These are phyloP conservation scores for Ophiocordyceps unilateralis DNA, from an alignment of 2,329 filamentous ascomycete species.

Conservation along the genomic window DNA sequence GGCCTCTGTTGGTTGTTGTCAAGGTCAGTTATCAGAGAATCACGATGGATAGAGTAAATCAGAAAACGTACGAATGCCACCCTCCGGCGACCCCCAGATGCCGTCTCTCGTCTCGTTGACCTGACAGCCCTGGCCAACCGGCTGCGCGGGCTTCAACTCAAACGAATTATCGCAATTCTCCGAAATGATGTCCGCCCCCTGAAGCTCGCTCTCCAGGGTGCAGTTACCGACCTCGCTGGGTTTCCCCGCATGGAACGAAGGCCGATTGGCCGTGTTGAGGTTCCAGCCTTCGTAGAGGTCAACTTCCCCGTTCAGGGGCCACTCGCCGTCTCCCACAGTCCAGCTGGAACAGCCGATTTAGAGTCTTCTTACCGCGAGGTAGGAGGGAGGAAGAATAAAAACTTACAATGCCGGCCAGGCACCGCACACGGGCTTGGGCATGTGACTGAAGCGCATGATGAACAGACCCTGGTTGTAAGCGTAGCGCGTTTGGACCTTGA, in stretches of 20 bases:
- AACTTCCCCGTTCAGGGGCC: constrained; percentile 44
- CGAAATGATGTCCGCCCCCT: neutral
- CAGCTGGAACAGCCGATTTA: constrained; percentile 12
- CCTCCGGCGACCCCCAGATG: constrained; percentile 1
- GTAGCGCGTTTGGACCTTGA: constrained; percentile 46
- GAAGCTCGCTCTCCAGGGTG: neutral
- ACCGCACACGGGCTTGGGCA: constrained; percentile 48
- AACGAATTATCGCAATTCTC: constrained; percentile 1
- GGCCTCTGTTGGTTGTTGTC: constrained; percentile 12
- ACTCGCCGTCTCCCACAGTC: constrained; percentile 27
- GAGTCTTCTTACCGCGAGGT: neutral
- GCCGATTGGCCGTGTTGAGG: constrained; percentile 27
- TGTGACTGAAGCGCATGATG: constrained; percentile 27
- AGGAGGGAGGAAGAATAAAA: neutral
- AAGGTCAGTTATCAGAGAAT: neutral
- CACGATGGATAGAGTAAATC: neutral
- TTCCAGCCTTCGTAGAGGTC: constrained; percentile 52
- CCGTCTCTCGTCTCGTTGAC: neutral
- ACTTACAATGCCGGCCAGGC: constrained; percentile 50
- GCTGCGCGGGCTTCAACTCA: neutral
- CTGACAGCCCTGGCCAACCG: constrained; percentile 1
- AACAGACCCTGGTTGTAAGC: constrained; percentile 47
- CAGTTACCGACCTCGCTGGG: neutral
- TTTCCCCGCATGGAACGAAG: constrained; percentile 30
- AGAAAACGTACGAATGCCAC: constrained; percentile 1